Evolutionary conservation across 2,329 filamentous ascomycete species (phyloP).

Genomic region (Lecanicillium sp.): DNA sequence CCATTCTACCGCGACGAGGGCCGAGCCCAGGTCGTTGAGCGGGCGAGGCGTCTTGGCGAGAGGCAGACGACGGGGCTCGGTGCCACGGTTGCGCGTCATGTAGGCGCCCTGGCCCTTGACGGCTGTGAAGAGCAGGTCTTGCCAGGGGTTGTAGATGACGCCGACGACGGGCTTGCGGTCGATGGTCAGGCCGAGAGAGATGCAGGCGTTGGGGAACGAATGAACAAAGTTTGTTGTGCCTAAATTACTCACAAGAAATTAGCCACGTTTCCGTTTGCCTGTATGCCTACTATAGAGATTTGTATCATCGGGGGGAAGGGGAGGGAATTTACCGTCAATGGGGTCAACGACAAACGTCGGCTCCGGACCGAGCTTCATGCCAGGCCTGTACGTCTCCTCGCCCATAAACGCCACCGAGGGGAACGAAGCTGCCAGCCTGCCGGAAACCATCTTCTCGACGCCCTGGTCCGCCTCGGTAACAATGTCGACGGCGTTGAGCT

Average conservation of each 20-base stretch:
- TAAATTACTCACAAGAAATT: conserved; percentile 2
- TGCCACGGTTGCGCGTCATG: conserved; percentile 36
- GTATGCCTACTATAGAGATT: too few relatives aligned
- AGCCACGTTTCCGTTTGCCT: too few relatives aligned
- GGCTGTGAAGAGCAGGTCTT: conserved; percentile 58
- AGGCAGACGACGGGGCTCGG: conserved; percentile 28
- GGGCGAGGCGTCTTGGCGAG: conserved; percentile 41
- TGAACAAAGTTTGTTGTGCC: conserved; percentile 73
- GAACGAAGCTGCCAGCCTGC: conserved; percentile 41
- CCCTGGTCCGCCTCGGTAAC: conserved; percentile 61
- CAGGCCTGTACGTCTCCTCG: conserved; percentile 68
- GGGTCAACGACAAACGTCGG: conserved; percentile 78
- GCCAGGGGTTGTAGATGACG: conserved; percentile 75
- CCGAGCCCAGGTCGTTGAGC: conserved; percentile 50
- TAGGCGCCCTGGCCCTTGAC: conserved; percentile 61
- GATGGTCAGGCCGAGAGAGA: conserved; percentile 66
- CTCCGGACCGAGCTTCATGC: conserved; percentile 49
- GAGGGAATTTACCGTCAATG: conserved; percentile 59
- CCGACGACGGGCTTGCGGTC: conserved; percentile 55
- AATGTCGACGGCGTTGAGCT: conserved; percentile 61
- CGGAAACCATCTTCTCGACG: conserved; percentile 54
- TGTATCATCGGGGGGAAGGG: too few relatives aligned
- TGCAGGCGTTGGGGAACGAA: conserved; percentile 64
- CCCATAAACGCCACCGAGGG: conserved; percentile 58
- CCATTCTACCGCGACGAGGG: conserved; percentile 67